Evolutionary conservation across 2,329 filamentous ascomycete genomes (phyloP), one percentile per base, ranked within the genome.

Genomic region (Aspergillus ochraceus): DNA sequence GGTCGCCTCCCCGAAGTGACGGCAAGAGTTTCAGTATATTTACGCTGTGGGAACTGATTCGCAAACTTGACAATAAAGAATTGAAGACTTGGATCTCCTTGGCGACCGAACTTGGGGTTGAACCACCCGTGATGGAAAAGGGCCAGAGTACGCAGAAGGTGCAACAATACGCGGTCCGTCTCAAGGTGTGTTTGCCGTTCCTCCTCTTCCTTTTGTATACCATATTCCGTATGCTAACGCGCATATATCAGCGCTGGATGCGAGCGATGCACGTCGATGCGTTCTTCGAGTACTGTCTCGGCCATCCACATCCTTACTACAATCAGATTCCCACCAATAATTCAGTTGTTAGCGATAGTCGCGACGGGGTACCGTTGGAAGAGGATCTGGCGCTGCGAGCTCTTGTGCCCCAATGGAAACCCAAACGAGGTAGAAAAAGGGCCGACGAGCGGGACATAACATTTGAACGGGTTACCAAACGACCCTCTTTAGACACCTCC

Each of bases 241-340:
- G n/a, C 19, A 2, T 52, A 8, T 24, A 51, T 45, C 68, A 91
- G 90, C 88, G 94, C 71, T 97, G 93, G 93, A 95, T 97, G 91
- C 91, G 92, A 73, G 93, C 92, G 5, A 94, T 96, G 90, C 93
- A 97, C 73, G 87, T 97, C 55, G 91, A 96, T 80, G 90, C 92
- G 11, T 97, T 97, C 74, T 97, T 97, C 70, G 92, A 96, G 73
- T 97, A 92, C 73, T 85, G 96, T 20, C 83, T 94, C 63, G 86
- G 87, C 52, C 92, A 92, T 64, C 80, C 85, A 26, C 92, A 96
- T 74, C 78, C 86, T 0, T 97, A 97, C 75, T 96, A 89, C 80
- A 88, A 85, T 17, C 85, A 91, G 39, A 84, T 96, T 24, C 92
- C 92, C 0, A 79, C 83, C 6, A 82, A 84, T 14, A 80, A 84